phyloP scores from a whole-genome alignment of 495 filamentous ascomycete genomes.

The Corynascus novoguineensis region DNA sequence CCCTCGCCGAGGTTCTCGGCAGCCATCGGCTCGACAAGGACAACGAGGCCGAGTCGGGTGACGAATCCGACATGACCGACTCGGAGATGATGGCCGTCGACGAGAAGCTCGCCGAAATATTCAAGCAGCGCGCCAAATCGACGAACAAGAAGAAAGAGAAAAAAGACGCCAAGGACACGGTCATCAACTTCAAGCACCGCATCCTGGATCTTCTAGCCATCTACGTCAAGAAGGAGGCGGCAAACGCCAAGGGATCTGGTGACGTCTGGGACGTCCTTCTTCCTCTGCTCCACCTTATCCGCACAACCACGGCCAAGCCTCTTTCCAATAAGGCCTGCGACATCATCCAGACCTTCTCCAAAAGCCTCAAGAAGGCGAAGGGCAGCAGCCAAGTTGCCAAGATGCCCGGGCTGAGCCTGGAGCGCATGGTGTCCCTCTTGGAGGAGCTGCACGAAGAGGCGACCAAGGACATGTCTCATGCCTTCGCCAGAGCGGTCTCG shows the following conservation, averaged over 20 bases:
- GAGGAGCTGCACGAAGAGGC: conserved; percentile 67
- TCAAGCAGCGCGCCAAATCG: conserved; percentile 60
- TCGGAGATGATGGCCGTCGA: conserved; percentile 93
- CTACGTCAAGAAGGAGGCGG: conserved; percentile 74
- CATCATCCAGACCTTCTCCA: conserved; percentile 65
- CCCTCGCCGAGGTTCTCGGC: conserved; percentile 67
- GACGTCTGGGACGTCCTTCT: conserved; percentile 62
- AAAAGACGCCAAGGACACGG: conserved; percentile 79
- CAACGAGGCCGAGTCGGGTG: conserved; percentile 47
- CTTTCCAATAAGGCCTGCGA: conserved; percentile 66
- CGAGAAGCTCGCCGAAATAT: conserved; percentile 71
- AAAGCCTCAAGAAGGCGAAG: conserved; percentile 56
- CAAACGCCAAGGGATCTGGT: conserved; percentile 39
- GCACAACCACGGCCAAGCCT: conserved; percentile 59
- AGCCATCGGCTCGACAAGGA: conserved; percentile 54
- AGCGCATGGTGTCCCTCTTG: conserved; percentile 53
- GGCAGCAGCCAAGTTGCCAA: conserved; percentile 19
- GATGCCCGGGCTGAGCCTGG: conserved; percentile 30
- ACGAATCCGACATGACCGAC: conserved; percentile 79
- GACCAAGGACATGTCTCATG: conserved; percentile 48
- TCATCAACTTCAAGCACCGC: conserved; percentile 91
- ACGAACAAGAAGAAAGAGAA: conserved; percentile 68
- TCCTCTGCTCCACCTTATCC: conserved; percentile 47
- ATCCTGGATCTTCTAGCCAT: conserved; percentile 83
- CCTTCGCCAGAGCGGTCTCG: conserved; percentile 45